A percentile compares a stretch with the other conserved stretches of the same genome.
Evolutionary conservation across 2,329 filamentous ascomycete species (phyloP).

Genomic region (Fonsecaea erecta): DNA sequence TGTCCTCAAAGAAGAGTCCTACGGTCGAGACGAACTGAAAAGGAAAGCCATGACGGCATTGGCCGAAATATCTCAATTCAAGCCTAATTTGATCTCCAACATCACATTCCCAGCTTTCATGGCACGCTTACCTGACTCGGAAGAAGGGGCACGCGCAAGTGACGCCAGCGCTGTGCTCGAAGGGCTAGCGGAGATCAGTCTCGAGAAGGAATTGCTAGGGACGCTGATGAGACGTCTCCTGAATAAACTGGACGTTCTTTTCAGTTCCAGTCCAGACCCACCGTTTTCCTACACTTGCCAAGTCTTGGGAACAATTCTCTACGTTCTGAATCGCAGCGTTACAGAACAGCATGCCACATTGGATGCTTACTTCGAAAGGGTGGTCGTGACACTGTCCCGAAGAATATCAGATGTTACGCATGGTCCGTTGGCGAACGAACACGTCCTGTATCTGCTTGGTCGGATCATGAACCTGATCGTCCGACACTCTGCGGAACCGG

Average conservation of each 20-base stretch:
- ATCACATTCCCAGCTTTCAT: slow-evolving; percentile 70
- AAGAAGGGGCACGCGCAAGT: slow-evolving; percentile 48
- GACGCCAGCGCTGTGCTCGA: slow-evolving; percentile 64
- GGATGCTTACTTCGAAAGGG: slow-evolving; percentile 55
- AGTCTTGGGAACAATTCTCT: slow-evolving; percentile 65
- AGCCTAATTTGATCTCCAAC: slow-evolving; percentile 65
- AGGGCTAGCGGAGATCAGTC: slow-evolving; percentile 66
- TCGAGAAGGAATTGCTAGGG: slow-evolving; percentile 66
- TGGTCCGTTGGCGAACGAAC: slow-evolving; percentile 55
- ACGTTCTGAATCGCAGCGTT: slow-evolving; percentile 55
- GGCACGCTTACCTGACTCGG: slow-evolving; percentile 64
- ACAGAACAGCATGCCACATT: slow-evolving; percentile 35
- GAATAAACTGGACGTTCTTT: slow-evolving; percentile 64
- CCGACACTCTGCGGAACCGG: slow-evolving; percentile 57
- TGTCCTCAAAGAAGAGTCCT: slow-evolving; percentile 62
- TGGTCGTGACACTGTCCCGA: slow-evolving; percentile 53
- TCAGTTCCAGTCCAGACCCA: slow-evolving; percentile 54
- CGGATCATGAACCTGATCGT: slow-evolving; percentile 65
- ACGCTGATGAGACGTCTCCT: slow-evolving; percentile 66
- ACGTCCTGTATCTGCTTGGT: slow-evolving; percentile 64
- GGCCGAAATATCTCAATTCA: slow-evolving; percentile 65
- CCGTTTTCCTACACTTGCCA: slow-evolving; percentile 61
- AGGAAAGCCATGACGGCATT: slow-evolving; percentile 63
- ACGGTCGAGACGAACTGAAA: slow-evolving; percentile 62
- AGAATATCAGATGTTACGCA: slow-evolving; percentile 43